phyloP scores from a whole-genome alignment of 148 eudicot species.

The Camellia japonica region DNA sequence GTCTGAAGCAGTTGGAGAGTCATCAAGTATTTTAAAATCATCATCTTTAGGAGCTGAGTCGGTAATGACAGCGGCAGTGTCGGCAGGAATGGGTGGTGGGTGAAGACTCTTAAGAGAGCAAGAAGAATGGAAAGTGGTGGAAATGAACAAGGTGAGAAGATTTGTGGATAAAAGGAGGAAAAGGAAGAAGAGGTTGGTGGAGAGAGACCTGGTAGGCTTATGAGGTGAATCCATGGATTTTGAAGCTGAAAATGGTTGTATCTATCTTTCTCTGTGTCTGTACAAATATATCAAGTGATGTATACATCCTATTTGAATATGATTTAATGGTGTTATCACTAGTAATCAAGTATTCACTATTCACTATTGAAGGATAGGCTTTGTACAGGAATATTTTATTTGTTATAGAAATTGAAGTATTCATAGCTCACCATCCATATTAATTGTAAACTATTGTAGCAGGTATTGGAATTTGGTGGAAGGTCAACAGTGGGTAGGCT shows the following conservation, averaged over 20 bases:
- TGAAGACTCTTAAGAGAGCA: slow-evolving; percentile 14
- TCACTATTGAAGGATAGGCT: no score
- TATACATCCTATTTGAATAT: neutral
- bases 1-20: slow-evolving; percentile 13
- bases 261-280: neutral
- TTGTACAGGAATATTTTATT: neutral
- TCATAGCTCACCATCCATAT: neutral
- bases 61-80: neutral
- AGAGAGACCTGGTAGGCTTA: slow-evolving; percentile 10
- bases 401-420: neutral
- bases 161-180: slow-evolving; percentile 42
- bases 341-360: neutral
- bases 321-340: neutral
- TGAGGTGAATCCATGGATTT: slow-evolving; percentile 23
- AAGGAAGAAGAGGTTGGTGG: slow-evolving; percentile 30
- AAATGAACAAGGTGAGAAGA: slow-evolving; percentile 41
- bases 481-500: slow-evolving; percentile 9
- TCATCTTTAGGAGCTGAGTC: neutral
- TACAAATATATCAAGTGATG: neutral
- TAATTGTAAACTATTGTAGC: slow-evolving; percentile 4
- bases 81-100: neutral
- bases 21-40: neutral
- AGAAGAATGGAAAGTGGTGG: slow-evolving; percentile 35
- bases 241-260: neutral
- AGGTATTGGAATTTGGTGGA: slow-evolving; percentile 7